A percentile compares a stretch with the other conserved stretches of the same genome.
phyloP scores from a whole-genome alignment of 768 basidiomycete species.

The Boletus edulis region DNA sequence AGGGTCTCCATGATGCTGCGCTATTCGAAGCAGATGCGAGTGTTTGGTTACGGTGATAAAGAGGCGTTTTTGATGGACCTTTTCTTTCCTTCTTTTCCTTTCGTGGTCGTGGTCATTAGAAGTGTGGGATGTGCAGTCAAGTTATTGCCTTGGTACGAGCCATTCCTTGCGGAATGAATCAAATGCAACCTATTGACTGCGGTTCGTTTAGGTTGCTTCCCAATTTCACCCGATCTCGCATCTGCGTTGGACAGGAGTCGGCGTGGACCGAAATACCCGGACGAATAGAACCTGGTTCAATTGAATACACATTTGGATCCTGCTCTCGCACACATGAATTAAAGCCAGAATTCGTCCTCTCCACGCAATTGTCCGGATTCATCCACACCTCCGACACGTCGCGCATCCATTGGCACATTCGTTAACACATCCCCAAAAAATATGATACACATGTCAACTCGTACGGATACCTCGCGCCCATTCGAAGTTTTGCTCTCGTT shows the following conservation, averaged over 20 bases:
- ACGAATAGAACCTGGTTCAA: slow-evolving; percentile 7
- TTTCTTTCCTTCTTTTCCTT: background rate
- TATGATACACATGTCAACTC: background rate
- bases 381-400: background rate
- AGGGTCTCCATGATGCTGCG: slow-evolving; percentile 1
- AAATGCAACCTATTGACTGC: slow-evolving; percentile 2
- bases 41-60: slow-evolving; percentile 4
- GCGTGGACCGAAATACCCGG: slow-evolving; percentile 5
- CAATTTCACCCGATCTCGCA: background rate
- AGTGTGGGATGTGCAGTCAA: background rate
- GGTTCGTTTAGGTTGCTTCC: slow-evolving; percentile 3
- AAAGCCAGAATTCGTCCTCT: background rate
- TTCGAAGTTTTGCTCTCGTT: background rate
- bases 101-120: slow-evolving; percentile 3
- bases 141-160: slow-evolving; percentile 14
- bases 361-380: background rate
- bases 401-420: slow-evolving; percentile 1
- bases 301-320: background rate
- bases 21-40: slow-evolving; percentile 5
- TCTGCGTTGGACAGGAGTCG: background rate
- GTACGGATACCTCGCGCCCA: slow-evolving; percentile 4
- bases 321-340: background rate
- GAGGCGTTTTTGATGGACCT: slow-evolving; percentile 5
- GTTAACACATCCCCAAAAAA: background rate
- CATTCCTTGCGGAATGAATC: background rate